A percentile compares a stretch with the other conserved stretches of the same genome.
These are phyloP conservation scores for Seiridium cupressi DNA, from an alignment of 2,329 filamentous ascomycete genomes.

Conservation along the genomic window DNA sequence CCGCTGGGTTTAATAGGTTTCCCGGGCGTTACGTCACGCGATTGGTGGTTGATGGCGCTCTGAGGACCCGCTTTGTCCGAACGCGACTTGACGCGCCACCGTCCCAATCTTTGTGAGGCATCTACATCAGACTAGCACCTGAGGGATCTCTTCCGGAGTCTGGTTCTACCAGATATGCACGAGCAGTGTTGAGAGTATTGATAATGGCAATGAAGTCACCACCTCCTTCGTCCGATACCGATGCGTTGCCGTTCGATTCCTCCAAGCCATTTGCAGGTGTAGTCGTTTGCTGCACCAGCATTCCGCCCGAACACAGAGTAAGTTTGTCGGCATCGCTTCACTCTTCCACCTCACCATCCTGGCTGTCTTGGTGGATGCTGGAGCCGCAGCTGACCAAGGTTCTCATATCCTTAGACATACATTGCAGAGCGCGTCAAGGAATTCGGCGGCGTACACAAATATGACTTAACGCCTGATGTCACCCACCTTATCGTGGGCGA, in stretches of 20 bases:
- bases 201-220: conserved; percentile 5
- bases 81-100: conserved; percentile 6
- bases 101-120: conserved; percentile 1
- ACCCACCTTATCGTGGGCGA: conserved; percentile 92
- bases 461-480: conserved; percentile 90
- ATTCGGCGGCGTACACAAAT: conserved; percentile 84
- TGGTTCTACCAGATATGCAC: not conserved
- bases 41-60: not conserved
- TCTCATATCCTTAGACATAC: conserved; percentile 37
- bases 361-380: not conserved
- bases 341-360: conserved; percentile 3
- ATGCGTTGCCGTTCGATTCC: conserved; percentile 43
- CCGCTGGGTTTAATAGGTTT: not conserved
- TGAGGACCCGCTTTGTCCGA: conserved; percentile 2
- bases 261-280: conserved; percentile 67
- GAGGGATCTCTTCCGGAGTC: not conserved
- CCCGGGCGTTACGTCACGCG: not conserved
- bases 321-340: conserved; percentile 22
- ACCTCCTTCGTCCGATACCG: not conserved
- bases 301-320: conserved; percentile 77
- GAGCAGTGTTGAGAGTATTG: not conserved
- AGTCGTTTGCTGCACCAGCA: conserved; percentile 84
- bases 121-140: not conserved
- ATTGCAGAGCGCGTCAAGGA: conserved; percentile 66
- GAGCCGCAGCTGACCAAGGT: not conserved